Evolutionary conservation across 2,329 filamentous ascomycete species (phyloP), one percentile per base, ranked within the genome.

Genomic region (Penicillium decumbens): DNA sequence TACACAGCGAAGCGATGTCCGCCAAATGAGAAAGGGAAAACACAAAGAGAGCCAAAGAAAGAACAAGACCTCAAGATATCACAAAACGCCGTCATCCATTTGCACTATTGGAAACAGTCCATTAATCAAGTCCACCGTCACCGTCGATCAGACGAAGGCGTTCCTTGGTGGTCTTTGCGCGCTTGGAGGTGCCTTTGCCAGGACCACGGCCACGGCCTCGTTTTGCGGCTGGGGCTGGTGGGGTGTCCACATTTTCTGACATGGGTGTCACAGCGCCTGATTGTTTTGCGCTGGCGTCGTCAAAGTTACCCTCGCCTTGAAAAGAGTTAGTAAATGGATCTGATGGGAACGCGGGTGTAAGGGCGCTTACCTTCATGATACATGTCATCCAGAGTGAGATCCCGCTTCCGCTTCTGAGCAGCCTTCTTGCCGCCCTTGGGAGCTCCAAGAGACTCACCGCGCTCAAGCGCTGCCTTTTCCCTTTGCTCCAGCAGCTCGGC

Each of bases 271-370:
- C 89, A 0, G 90, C 84, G 30, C 91, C 93, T 2, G 88, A 95
- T 23, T 83, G 82, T 65, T 95, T 93, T 59, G 85, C 87, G 61
- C 80, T 85, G 42, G 78, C 80, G 68, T 95, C 90, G 61, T 97
- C 92, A 72, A 98, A 98, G 68, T 95, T 84, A 52, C 93, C 93
- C 78, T 98, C 93, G 63, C 92, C 92, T 97, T 65, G 45, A 41
- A n/a, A 29, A 38, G 18, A 13, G 38, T 58, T 52, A 56, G 53
- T 42, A 35, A 43, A 38, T 12, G 5, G 23, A 7, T 35, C 32
- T 9, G 10, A 38, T 32, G 4, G 32, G 7, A 28, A 28, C 37
- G 25, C 15, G 20, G 23, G 28, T 7, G 3, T 23, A 23, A 8
- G 8, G 30, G 3, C n/a, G 32, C 88, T 84, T 71, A 95, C 93